A percentile compares a stretch with the other conserved stretches of the same genome.
These are phyloP conservation scores for Cordyceps fumosorosea DNA, from an alignment of 2,329 filamentous ascomycete genomes.

Conservation along the genomic window DNA sequence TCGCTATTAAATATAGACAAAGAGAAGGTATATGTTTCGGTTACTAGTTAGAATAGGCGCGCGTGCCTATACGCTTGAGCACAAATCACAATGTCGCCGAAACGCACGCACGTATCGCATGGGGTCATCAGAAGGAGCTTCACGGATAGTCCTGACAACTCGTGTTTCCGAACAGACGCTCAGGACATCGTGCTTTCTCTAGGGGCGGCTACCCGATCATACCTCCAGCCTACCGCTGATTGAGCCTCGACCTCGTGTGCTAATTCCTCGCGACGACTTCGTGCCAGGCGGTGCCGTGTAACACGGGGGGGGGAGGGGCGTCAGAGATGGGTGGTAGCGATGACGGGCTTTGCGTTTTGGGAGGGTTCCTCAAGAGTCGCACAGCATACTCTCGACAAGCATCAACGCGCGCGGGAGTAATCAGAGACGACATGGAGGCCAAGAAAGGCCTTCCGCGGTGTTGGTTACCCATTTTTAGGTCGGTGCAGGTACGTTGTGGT, in stretches of 20 bases:
- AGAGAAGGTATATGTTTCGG: no score
- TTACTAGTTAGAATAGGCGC: neutral
- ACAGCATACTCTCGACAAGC: neutral
- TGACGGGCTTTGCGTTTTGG: neutral
- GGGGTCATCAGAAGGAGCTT: no score
- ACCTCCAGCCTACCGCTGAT: no score
- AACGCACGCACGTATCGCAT: neutral
- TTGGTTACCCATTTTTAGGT: no score
- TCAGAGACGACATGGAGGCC: neutral
- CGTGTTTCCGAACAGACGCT: no score
- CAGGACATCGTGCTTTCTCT: no score
- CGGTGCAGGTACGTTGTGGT: no score
- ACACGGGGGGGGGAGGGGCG: neutral
- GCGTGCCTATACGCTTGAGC: neutral
- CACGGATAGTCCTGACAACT: no score
- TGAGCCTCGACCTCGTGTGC: no score
- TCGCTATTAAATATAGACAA: no score
- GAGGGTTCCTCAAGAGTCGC: neutral
- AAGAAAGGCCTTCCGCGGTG: neutral
- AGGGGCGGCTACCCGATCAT: no score
- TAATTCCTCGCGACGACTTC: neutral
- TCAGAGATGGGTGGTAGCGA: no score
- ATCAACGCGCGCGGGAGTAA: neutral
- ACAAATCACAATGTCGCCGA: neutral
- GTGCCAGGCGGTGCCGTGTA: neutral